Base-by-base conservation (phyloP, 768 basidiomycete genomes). In the Hericium coralloides region DNA sequence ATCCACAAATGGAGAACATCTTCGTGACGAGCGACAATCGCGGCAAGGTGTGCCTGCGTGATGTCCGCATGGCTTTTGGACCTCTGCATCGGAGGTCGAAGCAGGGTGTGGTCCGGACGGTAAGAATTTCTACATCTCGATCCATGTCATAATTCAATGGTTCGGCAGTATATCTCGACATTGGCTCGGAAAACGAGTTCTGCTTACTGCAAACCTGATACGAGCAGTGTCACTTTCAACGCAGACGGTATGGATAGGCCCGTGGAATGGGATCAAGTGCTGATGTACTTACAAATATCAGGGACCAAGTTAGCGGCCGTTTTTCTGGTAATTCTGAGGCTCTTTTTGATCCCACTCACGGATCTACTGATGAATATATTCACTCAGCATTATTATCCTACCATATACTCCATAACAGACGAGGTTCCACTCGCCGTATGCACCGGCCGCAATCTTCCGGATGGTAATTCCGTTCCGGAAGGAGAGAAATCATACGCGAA, bases 1-100 rank as follows among this genome's bases (percentile, higher is more conserved):
- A 92, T 64, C 89, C 89, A 12, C 65, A 59, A 31, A 80, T 85
- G 74, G 81, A 85, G 38, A 75, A 89, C 61, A 65, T 89, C 50
- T 90, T 92, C 60, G 78, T 77, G 5, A 86, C 84, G 3, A 80
- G 83, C 56, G 85, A 89, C 59, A 71, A 65, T 12, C 68, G 64
- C 15, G 87, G 89, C 4, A 68, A 70, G 22, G 82, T 89, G 3
- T 81, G 77, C 61, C 78, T 92, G 56, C 80, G 86, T 15, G 89
- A 92, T 67, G 70, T 72, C 15, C 75, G 89, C 12, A 89, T 89
- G 85, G 79, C 85, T 0, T 91, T 89, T 67, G 84, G 84, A 18
- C 74, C 82, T 47, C 62, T 68, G 18, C 67, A 68, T 17, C 67
- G 66, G 12, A 68, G 81, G 38, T 73, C 76, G 2, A 67, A 73